phyloP scores from a whole-genome alignment of 495 filamentous ascomycete genomes.

The Penicillium paradoxum region DNA sequence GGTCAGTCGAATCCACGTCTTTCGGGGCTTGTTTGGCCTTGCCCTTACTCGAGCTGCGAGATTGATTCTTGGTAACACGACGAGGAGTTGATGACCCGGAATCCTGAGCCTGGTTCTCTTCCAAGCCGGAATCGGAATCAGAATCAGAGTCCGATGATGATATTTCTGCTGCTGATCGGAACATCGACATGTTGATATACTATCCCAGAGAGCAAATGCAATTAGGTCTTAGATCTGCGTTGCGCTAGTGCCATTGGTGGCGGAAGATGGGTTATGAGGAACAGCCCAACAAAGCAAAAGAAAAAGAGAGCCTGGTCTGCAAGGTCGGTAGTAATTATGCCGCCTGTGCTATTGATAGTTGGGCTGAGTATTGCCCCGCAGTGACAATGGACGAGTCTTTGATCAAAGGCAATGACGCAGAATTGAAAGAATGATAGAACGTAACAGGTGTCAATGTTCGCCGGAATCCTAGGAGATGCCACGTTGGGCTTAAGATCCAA shows the following conservation, averaged over 20 bases:
- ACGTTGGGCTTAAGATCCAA: constrained; percentile 8
- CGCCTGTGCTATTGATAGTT: not conserved
- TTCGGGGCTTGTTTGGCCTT: constrained; percentile 1
- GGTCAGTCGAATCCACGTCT: constrained; percentile 7
- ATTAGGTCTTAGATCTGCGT: not conserved
- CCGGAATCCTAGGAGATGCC: constrained; percentile 10
- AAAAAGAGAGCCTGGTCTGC: not conserved
- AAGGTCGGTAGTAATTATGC: not conserved
- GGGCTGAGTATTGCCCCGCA: constrained; percentile 4
- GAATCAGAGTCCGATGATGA: constrained; percentile 38
- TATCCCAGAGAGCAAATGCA: not conserved
- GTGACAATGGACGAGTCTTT: not conserved
- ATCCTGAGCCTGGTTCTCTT: constrained; percentile 18
- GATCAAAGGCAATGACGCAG: not conserved
- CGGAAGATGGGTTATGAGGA: not conserved
- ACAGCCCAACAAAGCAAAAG: not conserved
- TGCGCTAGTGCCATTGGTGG: constrained; percentile 1
- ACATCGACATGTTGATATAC: constrained; percentile 40
- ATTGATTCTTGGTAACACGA: not conserved
- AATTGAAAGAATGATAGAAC: not conserved
- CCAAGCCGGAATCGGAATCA: constrained; percentile 25
- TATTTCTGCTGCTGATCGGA: constrained; percentile 37
- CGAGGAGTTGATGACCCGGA: constrained; percentile 2
- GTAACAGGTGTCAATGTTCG: not conserved
- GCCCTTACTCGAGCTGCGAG: constrained; percentile 4